A percentile compares a stretch with the other conserved stretches of the same genome.
These are phyloP conservation scores for Phaseolus lunatus DNA, from an alignment of 306 rosid genomes.

Conservation along the genomic window DNA sequence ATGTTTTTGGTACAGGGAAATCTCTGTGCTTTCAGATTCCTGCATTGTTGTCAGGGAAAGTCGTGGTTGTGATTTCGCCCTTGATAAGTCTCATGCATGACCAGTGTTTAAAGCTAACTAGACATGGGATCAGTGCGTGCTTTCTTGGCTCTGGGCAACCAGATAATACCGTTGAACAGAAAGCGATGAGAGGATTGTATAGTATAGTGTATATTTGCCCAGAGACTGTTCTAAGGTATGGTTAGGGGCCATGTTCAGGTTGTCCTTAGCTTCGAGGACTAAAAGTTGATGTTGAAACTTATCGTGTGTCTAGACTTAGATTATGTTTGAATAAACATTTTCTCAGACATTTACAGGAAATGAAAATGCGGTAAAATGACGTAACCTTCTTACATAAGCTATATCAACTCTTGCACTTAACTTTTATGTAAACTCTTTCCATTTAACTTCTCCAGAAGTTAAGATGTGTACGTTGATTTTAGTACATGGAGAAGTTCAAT, in stretches of 20 bases:
- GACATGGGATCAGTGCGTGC: constrained; percentile 81
- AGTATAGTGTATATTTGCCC: constrained; percentile 85
- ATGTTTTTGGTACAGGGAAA: constrained; percentile 70
- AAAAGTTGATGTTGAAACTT: constrained; percentile 19
- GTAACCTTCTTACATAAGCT: not conserved
- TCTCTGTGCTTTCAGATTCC: constrained; percentile 96
- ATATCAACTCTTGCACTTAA: not conserved
- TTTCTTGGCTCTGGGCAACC: constrained; percentile 98
- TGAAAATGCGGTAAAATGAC: not conserved
- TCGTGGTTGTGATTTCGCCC: constrained; percentile 95
- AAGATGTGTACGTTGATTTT: not conserved
- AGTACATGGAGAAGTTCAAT: not conserved
- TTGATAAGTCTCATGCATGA: constrained; percentile 97
- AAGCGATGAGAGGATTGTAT: constrained; percentile 88
- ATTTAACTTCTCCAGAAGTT: not conserved
- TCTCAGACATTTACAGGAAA: not conserved
- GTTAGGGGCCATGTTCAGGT: constrained; percentile 29
- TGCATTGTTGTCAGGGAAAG: constrained; percentile 87
- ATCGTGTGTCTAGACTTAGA: not conserved
- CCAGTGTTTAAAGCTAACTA: constrained; percentile 85
- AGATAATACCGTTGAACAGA: constrained; percentile 78
- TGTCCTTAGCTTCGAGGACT: not conserved
- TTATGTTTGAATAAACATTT: not conserved
- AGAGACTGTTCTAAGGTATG: constrained; percentile 83
- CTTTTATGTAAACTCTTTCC: not conserved